Conservation (phyloP, 2,329 filamentous ascomycete species). For the Fusarium pseudograminearum region DNA sequence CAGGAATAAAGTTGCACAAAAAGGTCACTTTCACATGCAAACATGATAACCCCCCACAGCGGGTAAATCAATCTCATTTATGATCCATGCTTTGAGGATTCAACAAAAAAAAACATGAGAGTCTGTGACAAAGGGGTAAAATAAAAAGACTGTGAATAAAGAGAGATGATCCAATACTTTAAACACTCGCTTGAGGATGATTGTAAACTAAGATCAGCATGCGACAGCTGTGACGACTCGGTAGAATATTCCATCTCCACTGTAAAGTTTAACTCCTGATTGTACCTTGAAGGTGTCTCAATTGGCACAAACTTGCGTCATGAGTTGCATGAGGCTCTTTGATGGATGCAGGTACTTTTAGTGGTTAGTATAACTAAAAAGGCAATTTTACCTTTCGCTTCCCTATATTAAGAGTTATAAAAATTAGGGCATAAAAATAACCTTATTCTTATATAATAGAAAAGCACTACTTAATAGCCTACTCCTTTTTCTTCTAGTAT, state of each 20-base stretch:
- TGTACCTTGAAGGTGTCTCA: not conserved
- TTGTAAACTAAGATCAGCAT: not conserved
- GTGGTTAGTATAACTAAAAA: too few species aligned
- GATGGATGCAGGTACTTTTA: not conserved
- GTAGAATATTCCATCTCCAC: not conserved
- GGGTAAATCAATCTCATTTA: slow-evolving; percentile 9
- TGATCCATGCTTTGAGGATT: slow-evolving; percentile 3
- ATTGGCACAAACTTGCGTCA: not conserved
- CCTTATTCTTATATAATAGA: too few species aligned
- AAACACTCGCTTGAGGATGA: not conserved
- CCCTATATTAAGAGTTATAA: too few species aligned
- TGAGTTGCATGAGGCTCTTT: not conserved
- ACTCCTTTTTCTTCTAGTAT: too few species aligned
- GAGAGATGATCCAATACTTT: not conserved
- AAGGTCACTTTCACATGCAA: slow-evolving; percentile 11
- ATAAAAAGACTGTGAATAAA: not conserved
- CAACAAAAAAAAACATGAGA: slow-evolving; percentile 2
- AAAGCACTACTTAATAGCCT: too few species aligned
- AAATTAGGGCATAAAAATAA: too few species aligned
- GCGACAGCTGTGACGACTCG: not conserved
- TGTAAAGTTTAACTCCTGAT: not conserved
- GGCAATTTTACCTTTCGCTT: too few species aligned
- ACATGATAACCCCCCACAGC: not conserved
- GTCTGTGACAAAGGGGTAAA: not conserved
- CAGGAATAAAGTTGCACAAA: not conserved